These are phyloP conservation scores for Alternaria gansuensis DNA, from an alignment of 2,329 filamentous ascomycete genomes.

Conservation along the genomic window DNA sequence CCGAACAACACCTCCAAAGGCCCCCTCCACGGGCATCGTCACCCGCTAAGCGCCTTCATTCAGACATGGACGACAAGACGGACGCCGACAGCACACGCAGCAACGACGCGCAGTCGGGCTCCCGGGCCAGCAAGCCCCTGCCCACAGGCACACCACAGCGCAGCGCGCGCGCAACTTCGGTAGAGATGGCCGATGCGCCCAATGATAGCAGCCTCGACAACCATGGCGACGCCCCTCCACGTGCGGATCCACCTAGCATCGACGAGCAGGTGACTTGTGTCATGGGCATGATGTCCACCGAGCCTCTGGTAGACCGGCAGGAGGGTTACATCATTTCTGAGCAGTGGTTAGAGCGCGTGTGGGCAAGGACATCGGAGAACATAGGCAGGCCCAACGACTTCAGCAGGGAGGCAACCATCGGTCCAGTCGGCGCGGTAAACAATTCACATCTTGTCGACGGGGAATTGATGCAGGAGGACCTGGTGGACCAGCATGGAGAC, in stretches of 20 bases:
- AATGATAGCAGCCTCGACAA: constrained; percentile 43
- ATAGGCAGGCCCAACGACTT: constrained; percentile 58
- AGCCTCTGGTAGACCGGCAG: constrained; percentile 71
- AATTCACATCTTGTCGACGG: constrained; percentile 74
- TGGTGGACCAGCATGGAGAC: constrained; percentile 54
- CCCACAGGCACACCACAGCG: constrained; percentile 28
- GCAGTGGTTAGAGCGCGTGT: constrained; percentile 72
- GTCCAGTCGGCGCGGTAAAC: constrained; percentile 80
- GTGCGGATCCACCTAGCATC: constrained; percentile 42
- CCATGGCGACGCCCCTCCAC: constrained; percentile 31
- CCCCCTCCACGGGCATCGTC: constrained; percentile 58
- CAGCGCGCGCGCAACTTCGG: constrained; percentile 51
- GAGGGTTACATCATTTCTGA: constrained; percentile 80
- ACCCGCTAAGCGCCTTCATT: constrained; percentile 64
- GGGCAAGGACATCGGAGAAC: constrained; percentile 47
- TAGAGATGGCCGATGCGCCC: constrained; percentile 56
- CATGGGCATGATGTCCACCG: constrained; percentile 64
- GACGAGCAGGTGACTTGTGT: constrained; percentile 81
- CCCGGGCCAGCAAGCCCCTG: constrained; percentile 40
- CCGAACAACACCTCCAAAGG: constrained; percentile 29
- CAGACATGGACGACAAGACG: constrained; percentile 61
- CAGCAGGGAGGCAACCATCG: constrained; percentile 67
- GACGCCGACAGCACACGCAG: constrained; percentile 9
- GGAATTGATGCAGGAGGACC: constrained; percentile 32
- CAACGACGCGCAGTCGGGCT: constrained; percentile 39